Conservation (phyloP, 2,329 filamentous ascomycete species). For the Ceratocystis alfenasii region DNA sequence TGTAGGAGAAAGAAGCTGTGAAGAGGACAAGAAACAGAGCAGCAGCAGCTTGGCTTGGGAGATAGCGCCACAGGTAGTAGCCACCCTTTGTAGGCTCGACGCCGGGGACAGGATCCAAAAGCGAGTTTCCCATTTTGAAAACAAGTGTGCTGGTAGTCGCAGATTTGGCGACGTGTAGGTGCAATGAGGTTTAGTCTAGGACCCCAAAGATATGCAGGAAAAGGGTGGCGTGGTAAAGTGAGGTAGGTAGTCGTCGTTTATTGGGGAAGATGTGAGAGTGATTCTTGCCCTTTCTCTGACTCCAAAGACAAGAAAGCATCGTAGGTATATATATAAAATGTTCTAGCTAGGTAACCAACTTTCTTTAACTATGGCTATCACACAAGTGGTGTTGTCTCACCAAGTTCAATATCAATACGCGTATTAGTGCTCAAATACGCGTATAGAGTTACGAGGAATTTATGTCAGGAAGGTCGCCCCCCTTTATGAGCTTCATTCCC, state of each 20-base stretch:
- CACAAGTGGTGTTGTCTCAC: background rate
- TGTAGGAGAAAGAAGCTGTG: background rate
- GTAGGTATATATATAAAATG: background rate
- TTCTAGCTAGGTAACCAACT: background rate
- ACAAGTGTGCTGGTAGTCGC: background rate
- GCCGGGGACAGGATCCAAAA: background rate
- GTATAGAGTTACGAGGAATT: background rate
- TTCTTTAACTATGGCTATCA: background rate
- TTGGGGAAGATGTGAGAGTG: too few species aligned
- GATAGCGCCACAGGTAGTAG: background rate
- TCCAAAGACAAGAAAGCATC: background rate
- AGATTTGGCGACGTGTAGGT: background rate
- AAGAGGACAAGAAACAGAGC: background rate
- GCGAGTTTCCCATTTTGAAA: background rate
- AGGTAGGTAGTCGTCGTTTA: too few species aligned
- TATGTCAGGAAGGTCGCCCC: background rate
- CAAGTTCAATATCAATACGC: background rate
- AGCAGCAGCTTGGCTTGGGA: background rate
- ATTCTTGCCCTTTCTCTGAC: background rate
- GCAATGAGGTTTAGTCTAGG: too few species aligned
- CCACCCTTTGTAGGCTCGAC: background rate
- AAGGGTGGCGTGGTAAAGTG: too few species aligned
- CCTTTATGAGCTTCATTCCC: background rate
- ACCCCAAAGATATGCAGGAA: too few species aligned
- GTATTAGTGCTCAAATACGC: background rate